Evolutionary conservation across 2,329 filamentous ascomycete genomes (phyloP), one percentile per base, ranked within the genome.

Genomic region (Colletotrichum tropicale): DNA sequence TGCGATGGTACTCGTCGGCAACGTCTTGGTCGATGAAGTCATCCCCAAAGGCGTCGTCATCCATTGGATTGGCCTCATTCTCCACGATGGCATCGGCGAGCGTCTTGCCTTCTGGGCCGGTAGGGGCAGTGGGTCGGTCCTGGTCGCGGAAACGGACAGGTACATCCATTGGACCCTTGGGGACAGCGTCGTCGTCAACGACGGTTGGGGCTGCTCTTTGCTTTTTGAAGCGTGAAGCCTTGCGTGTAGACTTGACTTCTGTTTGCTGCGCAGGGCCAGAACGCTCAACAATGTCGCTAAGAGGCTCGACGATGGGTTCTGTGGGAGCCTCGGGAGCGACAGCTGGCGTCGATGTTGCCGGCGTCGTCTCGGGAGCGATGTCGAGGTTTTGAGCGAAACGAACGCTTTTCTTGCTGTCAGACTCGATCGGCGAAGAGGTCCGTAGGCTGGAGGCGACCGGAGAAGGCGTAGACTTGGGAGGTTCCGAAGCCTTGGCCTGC

Each of bases 301-400:
- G 78, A 2, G 90, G 89, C 6, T 90, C 87, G 12, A 88, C 82
- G 32, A 85, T 71, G 6, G 84, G 79, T 36, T 83, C 81, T 30
- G 81, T 78, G 9, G 81, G 34, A 8, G 28, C 32, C 32, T 70
- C 43, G 28, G 68, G 72, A 70, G 73, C 43, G 18, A 72, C 28
- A 52, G 21, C 61, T 13, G 61, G 16, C 34, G 36, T 18, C 2
- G 61, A 26, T 28, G 24, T 18, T 8, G 43, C 15, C 10, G 69
- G 13, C 15, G 36, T 16, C 30, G 26, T 77, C 81, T 83, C 85
- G 4, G 83, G 83, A 64, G 94, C 93, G 77, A 98, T 92, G 79
- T 97, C 94, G 38, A 98, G 86, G 8, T 89, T 88, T 38, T 93
- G 87, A 3, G 95, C 93, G 84, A 98, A 98, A n/a, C 93, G 91